These are phyloP conservation scores for Persicaria tinctoria DNA, from an alignment of 148 eudicot genomes.

Conservation along the genomic window DNA sequence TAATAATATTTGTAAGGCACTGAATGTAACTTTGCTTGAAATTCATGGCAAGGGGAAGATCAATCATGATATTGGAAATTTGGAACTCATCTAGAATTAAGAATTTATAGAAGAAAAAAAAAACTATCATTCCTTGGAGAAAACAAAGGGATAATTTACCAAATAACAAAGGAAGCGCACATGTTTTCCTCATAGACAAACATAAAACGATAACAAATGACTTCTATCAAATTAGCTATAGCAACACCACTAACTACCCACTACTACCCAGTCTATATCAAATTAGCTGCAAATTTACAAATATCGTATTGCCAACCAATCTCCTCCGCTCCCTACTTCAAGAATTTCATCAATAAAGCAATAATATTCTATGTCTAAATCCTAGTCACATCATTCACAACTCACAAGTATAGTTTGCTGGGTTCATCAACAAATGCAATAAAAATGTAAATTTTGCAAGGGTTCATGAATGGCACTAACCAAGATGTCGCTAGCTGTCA, in stretches of 20 bases:
- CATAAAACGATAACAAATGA: neutral
- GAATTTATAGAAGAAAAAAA: neutral
- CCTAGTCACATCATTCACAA: neutral
- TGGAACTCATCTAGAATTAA: neutral
- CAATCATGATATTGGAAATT: neutral
- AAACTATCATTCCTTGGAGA: neutral
- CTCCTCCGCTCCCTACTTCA: neutral
- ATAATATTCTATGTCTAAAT: neutral
- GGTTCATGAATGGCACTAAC: slow-evolving; percentile 27
- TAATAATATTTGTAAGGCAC: neutral
- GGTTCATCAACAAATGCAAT: neutral
- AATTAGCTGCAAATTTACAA: neutral
- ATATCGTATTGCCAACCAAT: neutral
- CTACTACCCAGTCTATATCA: no score
- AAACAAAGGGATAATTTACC: neutral
- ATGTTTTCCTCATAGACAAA: neutral
- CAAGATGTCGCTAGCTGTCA: slow-evolving; percentile 87
- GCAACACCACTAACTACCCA: neutral
- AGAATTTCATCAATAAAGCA: neutral
- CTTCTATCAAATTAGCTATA: neutral
- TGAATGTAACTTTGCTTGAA: neutral
- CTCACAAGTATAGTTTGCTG: neutral
- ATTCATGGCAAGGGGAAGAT: neutral
- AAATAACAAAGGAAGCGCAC: neutral
- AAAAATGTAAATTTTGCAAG: neutral